Evolutionary conservation across 2,329 filamentous ascomycete genomes (phyloP).

Genomic region (Bipolaris cookei): DNA sequence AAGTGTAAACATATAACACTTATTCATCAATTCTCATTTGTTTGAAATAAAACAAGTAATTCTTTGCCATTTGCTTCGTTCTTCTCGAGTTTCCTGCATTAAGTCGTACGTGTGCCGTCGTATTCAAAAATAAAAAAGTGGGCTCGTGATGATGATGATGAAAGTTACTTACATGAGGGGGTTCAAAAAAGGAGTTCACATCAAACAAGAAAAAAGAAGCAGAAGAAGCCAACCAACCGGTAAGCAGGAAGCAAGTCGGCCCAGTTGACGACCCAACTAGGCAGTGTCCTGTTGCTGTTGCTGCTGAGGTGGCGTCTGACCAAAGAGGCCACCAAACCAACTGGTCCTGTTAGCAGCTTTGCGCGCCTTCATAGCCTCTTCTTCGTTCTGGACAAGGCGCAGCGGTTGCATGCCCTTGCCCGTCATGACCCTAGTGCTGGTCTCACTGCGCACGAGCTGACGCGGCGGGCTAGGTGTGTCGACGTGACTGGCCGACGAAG

Average conservation of each 20-base stretch:
- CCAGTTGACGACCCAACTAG: constrained; percentile 9
- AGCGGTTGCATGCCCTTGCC: constrained; percentile 80
- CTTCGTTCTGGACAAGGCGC: constrained; percentile 78
- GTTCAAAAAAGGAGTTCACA: neutral
- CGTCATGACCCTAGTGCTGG: constrained; percentile 52
- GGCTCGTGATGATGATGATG: neutral
- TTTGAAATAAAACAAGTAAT: neutral
- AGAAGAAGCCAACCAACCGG: neutral
- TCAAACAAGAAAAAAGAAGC: neutral
- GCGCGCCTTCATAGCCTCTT: constrained; percentile 46
- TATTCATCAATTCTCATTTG: neutral
- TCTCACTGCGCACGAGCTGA: constrained; percentile 59
- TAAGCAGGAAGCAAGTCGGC: neutral
- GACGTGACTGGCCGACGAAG: constrained; percentile 34
- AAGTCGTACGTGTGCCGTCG: constrained; percentile 14
- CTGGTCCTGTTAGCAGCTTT: constrained; percentile 55
- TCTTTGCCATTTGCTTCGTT: neutral
- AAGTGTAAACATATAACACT: no score
- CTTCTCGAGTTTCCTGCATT: constrained; percentile 9
- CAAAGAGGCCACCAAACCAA: constrained; percentile 57
- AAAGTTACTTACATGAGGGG: constrained; percentile 12
- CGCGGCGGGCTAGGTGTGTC: constrained; percentile 58
- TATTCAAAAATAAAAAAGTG: constrained; percentile 7
- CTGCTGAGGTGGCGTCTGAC: constrained; percentile 35
- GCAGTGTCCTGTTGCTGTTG: constrained; percentile 21